phyloP scores from a whole-genome alignment of 768 basidiomycete genomes.

The Boletus sp. region DNA sequence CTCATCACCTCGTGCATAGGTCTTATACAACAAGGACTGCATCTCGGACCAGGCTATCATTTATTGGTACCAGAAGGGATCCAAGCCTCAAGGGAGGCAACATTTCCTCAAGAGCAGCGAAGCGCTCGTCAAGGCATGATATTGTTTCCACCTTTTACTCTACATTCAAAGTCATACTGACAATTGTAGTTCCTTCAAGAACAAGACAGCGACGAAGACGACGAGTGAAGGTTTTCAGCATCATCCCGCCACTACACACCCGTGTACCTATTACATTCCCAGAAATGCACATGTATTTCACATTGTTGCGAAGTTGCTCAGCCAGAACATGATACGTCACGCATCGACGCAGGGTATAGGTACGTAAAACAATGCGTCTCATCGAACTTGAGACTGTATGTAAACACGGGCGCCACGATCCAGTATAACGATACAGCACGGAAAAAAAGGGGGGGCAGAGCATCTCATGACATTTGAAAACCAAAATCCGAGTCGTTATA shows the following conservation, averaged over 20 bases:
- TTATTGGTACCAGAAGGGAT: conserved; percentile 97
- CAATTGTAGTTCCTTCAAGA: conserved; percentile 78
- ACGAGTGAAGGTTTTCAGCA: conserved; percentile 17
- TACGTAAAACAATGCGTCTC: conserved; percentile 3
- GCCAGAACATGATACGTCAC: not conserved
- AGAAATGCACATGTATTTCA: conserved; percentile 17
- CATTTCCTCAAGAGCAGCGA: conserved; percentile 91
- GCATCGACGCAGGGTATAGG: not conserved
- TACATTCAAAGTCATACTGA: conserved; percentile 40
- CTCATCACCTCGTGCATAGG: conserved; percentile 44
- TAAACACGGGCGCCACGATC: not conserved
- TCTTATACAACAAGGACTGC: conserved; percentile 95
- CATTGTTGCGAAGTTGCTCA: not conserved
- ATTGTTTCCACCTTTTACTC: not conserved
- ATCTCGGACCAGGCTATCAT: conserved; percentile 95
- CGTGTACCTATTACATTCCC: conserved; percentile 18
- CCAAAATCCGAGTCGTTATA: not conserved
- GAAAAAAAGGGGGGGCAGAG: not conserved
- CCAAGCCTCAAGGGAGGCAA: conserved; percentile 92
- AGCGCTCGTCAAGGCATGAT: conserved; percentile 78
- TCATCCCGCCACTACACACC: conserved; percentile 1
- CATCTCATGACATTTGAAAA: not conserved
- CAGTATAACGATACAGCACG: conserved; percentile 3
- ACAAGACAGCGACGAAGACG: conserved; percentile 72
- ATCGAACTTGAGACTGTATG: not conserved